Base-by-base conservation (phyloP, 805 yeast species). In the Kodamaea kakaduensis region DNA sequence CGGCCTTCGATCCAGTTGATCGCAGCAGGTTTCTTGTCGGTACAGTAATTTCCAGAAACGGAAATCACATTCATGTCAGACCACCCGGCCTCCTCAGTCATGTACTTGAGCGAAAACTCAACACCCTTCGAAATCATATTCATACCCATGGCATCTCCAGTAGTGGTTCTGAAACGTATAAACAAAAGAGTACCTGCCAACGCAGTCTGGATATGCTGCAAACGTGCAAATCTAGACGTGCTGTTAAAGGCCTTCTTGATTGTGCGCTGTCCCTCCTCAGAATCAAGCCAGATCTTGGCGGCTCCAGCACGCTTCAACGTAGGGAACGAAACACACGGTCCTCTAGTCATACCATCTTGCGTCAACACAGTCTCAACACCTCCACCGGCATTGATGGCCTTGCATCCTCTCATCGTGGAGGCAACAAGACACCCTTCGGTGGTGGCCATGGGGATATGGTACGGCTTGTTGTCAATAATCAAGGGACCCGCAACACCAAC, bases 111-210 rank as follows among this genome's bases (percentile, higher is more conserved):
- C 1, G 96, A 77, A 58, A 69, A 73, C 58, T 93, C 99, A 30
- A 88, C 96, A 61, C 98, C 99, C 65, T 93, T 93, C 18, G 97
- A 90, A 43, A 93, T 93, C 99, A 93, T 93, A 60, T 93, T 93
- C 99, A 93, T 93, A 46, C 99, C 99, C 99, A 93, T 93, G 13
- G 99, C 99, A 69, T 93, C 99, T 61, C 99, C 99, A 13, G 99
- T 93, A 25, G 96, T 88, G n/a, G 99, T 94, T 58, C 89, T 79
- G 71, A 93, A 93, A 54, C 99, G 79, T 50, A 93, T 82, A 53
- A 77, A 93, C 50, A 93, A 70, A 48, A 84, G 70, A 32, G 83
- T 83, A 19, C 99, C 98, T 12, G 99, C 98, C 59, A 90, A 69
- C 3, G 97, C 95, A 12, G 97, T 87, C 60, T 87, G 84, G 46